Conservation (phyloP, 495 filamentous ascomycete species). For the Filosporella fistucella region DNA sequence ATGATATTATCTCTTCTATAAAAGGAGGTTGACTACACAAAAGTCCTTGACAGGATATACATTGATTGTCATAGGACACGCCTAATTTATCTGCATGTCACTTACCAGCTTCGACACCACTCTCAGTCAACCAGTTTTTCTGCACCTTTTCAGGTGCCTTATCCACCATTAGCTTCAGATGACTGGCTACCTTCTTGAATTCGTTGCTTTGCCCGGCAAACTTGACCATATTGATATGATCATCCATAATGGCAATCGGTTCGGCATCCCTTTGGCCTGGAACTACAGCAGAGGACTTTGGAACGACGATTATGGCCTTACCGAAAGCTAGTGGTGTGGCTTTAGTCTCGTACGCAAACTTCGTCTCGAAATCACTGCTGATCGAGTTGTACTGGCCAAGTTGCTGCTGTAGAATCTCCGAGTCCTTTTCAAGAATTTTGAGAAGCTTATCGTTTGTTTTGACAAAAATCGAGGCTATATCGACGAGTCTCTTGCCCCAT, state of each 20-base stretch:
- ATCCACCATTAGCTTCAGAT: conserved; percentile 15
- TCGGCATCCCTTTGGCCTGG: conserved; percentile 30
- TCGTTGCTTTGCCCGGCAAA: conserved; percentile 24
- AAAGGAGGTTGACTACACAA: background rate
- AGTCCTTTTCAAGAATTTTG: conserved; percentile 29
- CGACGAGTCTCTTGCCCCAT: conserved; percentile 24
- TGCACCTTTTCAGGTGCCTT: conserved; percentile 13
- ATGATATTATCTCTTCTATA: background rate
- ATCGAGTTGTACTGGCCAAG: conserved; percentile 28
- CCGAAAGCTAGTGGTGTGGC: conserved; percentile 16
- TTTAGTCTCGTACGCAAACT: conserved; percentile 27
- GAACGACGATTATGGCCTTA: conserved; percentile 25
- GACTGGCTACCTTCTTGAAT: conserved; percentile 20
- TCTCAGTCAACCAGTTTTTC: conserved; percentile 13
- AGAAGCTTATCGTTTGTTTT: conserved; percentile 25
- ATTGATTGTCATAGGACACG: background rate
- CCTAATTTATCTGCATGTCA: conserved; percentile 2
- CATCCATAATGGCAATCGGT: conserved; percentile 29
- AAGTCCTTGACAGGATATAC: conserved; percentile 1
- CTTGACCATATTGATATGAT: conserved; percentile 35
- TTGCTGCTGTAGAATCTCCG: conserved; percentile 30
- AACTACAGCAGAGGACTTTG: conserved; percentile 32
- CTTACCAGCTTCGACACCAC: conserved; percentile 14
- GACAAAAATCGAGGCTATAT: conserved; percentile 29
- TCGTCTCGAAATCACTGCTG: conserved; percentile 26